Percentiles rank a stretch among this genome's conserved stretches.
Evolutionary conservation across 1,139 yeast species (phyloP).

Genomic region (Geotrichum reessii): DNA sequence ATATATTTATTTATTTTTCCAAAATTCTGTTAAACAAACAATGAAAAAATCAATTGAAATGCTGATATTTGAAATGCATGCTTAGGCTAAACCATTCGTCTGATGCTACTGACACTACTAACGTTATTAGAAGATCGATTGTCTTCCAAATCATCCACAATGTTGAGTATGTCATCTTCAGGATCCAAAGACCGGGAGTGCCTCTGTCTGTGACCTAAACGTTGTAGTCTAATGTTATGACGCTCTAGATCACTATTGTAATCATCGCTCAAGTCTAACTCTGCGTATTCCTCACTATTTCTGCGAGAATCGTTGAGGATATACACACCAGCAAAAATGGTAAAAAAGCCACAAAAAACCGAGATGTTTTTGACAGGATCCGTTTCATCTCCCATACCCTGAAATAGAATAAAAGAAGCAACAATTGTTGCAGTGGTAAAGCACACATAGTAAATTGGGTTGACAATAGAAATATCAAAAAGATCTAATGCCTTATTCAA

Average conservation of each 20-base stretch:
- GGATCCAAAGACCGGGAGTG: not conserved
- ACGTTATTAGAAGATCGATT: not conserved
- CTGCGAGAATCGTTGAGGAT: constrained; percentile 71
- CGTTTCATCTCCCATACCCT: constrained; percentile 78
- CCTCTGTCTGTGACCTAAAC: not conserved
- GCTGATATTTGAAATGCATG: too few species aligned
- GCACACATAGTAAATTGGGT: constrained; percentile 85
- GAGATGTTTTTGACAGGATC: constrained; percentile 77
- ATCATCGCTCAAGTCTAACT: not conserved
- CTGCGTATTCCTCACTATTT: constrained; percentile 36
- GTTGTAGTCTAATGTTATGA: not conserved
- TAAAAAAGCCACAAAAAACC: constrained; percentile 78
- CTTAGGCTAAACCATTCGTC: not conserved
- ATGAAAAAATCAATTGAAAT: not conserved
- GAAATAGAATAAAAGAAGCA: constrained; percentile 81
- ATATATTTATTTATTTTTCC: not conserved
- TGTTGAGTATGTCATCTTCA: not conserved
- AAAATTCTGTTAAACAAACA: too few species aligned
- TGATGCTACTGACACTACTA: not conserved
- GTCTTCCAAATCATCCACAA: not conserved
- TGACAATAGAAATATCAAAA: constrained; percentile 87
- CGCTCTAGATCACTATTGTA: not conserved
- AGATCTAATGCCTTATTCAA: constrained; percentile 91
- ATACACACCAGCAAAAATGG: constrained; percentile 83
- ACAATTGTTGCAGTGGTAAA: constrained; percentile 83